Conservation (phyloP, 345 rosid species). For the Murraya paniculata region DNA sequence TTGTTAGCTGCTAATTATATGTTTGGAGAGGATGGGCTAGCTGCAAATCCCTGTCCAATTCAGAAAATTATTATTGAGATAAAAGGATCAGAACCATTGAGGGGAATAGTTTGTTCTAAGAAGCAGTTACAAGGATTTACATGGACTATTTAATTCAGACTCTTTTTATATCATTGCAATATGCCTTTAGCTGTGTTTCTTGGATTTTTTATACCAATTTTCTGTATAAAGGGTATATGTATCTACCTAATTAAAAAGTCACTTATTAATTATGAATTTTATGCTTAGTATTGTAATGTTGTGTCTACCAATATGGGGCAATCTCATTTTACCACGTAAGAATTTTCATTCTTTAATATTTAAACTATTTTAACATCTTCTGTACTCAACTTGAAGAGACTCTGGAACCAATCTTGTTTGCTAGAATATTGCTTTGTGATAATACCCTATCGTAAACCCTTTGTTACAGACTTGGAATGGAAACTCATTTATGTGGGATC, state of each 20-base stretch:
- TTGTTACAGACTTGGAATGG: slow-evolving; percentile 56
- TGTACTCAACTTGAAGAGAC: not conserved
- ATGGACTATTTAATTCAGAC: not conserved
- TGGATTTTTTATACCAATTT: not conserved
- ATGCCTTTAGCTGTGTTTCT: not conserved
- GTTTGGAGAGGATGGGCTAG: not conserved
- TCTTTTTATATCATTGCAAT: not conserved
- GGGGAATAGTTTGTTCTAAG: not conserved
- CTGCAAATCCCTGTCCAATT: not conserved
- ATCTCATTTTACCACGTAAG: not conserved
- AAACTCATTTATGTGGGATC: slow-evolving; percentile 74
- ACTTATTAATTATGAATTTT: not conserved
- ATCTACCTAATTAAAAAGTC: not conserved
- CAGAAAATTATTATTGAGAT: not conserved
- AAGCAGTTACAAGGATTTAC: not conserved
- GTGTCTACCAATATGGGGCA: not conserved
- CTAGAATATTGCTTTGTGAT: not conserved
- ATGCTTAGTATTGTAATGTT: not conserved
- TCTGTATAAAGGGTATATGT: not conserved
- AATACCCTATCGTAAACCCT: not conserved
- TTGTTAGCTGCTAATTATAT: not conserved
- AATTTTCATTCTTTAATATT: not conserved
- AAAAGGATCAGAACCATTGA: not conserved
- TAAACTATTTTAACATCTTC: not conserved
- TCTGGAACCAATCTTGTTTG: not conserved